Conservation (phyloP, 352 stramenopile species). For the Pythium grandisporangium region DNA sequence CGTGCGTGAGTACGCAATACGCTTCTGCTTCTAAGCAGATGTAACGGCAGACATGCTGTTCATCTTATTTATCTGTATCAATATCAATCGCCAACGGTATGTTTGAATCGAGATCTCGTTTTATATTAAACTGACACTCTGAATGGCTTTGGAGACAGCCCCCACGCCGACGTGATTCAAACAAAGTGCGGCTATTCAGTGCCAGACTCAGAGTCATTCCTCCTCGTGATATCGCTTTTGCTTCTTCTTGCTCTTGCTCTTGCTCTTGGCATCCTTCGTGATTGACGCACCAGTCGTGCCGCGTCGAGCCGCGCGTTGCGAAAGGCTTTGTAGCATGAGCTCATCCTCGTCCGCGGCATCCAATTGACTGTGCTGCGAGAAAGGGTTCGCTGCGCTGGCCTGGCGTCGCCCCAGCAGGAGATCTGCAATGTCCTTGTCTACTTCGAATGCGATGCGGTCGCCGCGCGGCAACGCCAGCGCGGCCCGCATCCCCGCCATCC, state of each 20-base stretch:
- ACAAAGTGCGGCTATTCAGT: too few species aligned
- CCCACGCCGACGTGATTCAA: too few species aligned
- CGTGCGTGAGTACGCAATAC: too few species aligned
- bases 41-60: too few species aligned
- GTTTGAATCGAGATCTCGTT: background rate
- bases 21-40: too few species aligned
- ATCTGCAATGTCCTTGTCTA: slow-evolving; percentile 29
- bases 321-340: slow-evolving; percentile 68
- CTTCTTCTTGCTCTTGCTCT: slow-evolving; percentile 21
- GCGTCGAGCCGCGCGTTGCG: slow-evolving; percentile 36
- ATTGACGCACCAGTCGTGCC: slow-evolving; percentile 4
- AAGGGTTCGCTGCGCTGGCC: slow-evolving; percentile 12
- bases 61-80: too few species aligned
- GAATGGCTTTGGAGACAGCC: too few species aligned
- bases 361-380: slow-evolving; percentile 38
- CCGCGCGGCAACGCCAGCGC: slow-evolving; percentile 30
- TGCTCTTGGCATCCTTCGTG: slow-evolving; percentile 1
- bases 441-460: slow-evolving; percentile 6
- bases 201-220: too few species aligned
- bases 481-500: slow-evolving; percentile 30
- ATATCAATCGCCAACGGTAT: too few species aligned
- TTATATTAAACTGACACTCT: background rate
- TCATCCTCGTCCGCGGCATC: slow-evolving; percentile 43
- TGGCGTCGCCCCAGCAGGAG: slow-evolving; percentile 42
- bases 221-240: background rate